Conservation (phyloP, 495 filamentous ascomycete species). For the Chaetomium tenue region DNA sequence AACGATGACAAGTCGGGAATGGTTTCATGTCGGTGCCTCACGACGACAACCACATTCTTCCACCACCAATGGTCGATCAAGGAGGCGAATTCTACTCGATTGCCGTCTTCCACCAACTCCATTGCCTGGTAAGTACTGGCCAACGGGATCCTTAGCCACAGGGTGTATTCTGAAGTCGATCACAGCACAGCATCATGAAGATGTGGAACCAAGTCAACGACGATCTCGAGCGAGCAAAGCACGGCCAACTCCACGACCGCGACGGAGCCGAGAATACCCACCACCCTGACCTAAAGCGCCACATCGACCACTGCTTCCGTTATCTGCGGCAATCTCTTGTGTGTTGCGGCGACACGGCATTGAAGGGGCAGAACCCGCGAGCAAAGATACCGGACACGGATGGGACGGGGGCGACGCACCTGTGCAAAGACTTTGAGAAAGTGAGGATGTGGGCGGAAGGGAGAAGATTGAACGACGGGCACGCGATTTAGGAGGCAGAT, state of each 20-base stretch:
- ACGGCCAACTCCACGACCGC: background rate
- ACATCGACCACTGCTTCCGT: conserved; percentile 22
- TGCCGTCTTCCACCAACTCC: conserved; percentile 20
- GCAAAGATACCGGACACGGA: conserved; percentile 7
- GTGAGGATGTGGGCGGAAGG: conserved; percentile 12
- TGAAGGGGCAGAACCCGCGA: conserved; percentile 8
- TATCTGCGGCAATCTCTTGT: conserved; percentile 11
- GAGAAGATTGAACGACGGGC: conserved; percentile 3
- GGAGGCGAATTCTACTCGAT: conserved; percentile 11
- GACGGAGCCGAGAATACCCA: background rate
- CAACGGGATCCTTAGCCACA: too few species aligned
- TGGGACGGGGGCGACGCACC: conserved; percentile 8
- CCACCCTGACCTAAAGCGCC: background rate
- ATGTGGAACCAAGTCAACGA: conserved; percentile 14
- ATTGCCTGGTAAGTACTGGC: conserved; percentile 11
- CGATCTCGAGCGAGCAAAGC: background rate
- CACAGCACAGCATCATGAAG: conserved; percentile 15
- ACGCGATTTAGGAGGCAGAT: background rate
- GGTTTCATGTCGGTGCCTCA: conserved; percentile 7
- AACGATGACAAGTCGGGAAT: background rate
- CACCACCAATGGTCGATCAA: conserved; percentile 5
- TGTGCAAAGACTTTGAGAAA: conserved; percentile 14
- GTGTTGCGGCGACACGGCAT: conserved; percentile 20
- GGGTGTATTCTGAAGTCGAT: background rate
- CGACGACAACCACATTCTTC: background rate